phyloP scores from a whole-genome alignment of 225 moss, liverwort and hornwort species.

The Sphagnum contortum region DNA sequence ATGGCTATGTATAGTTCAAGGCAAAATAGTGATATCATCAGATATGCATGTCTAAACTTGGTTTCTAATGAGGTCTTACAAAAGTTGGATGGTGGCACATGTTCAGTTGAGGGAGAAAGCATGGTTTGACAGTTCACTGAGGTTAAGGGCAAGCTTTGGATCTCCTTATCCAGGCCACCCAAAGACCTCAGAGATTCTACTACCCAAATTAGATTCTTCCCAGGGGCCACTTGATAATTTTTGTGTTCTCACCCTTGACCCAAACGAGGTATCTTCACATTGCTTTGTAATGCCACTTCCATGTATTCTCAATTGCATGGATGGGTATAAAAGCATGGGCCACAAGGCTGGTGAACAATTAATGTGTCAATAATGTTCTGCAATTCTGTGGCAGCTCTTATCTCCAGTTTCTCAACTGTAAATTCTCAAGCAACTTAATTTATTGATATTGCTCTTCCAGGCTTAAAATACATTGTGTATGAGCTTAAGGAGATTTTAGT shows the following conservation, averaged over 20 bases:
- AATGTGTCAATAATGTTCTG: neutral
- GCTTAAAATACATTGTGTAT: too few relatives aligned
- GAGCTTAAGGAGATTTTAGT: too few relatives aligned
- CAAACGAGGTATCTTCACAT: constrained; percentile 40
- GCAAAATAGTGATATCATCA: too few relatives aligned
- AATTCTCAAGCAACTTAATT: neutral
- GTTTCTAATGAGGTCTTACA: too few relatives aligned
- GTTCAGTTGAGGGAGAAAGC: constrained; percentile 54
- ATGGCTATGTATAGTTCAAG: too few relatives aligned
- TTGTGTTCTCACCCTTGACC: constrained; percentile 70
- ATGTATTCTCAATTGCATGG: neutral
- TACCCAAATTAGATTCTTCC: constrained; percentile 43
- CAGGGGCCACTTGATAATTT: constrained; percentile 78
- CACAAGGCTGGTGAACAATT: too few relatives aligned
- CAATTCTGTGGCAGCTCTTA: neutral
- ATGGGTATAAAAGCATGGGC: too few relatives aligned
- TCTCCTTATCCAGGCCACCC: constrained; percentile 53
- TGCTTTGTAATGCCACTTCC: neutral
- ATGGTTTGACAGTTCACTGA: constrained; percentile 72
- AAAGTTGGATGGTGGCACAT: too few relatives aligned
- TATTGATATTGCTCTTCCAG: too few relatives aligned
- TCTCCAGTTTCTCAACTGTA: neutral
- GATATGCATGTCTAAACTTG: too few relatives aligned
- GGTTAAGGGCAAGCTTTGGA: constrained; percentile 50
- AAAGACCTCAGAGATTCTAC: constrained; percentile 20